Conservation (phyloP, 2,329 filamentous ascomycete species). For the Hirsutella minnesotensis region DNA sequence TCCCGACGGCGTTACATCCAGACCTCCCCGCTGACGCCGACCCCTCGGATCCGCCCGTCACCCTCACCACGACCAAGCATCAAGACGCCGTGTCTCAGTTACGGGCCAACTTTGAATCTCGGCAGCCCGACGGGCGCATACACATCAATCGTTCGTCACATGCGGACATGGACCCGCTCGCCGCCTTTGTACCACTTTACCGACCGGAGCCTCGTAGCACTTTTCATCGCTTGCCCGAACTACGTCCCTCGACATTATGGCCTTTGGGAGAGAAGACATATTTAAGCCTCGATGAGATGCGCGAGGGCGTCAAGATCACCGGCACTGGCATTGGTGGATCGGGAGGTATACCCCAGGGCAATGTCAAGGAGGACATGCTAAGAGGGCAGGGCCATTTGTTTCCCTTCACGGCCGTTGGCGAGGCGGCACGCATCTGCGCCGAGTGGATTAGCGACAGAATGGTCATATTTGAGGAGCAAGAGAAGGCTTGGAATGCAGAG, state of each 20-base stretch:
- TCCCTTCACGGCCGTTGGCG: background rate
- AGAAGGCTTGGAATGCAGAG: background rate
- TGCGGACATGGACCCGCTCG: background rate
- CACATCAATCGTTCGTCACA: background rate
- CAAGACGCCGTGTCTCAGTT: background rate
- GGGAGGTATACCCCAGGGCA: background rate
- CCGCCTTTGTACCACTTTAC: background rate
- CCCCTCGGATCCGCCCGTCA: slow-evolving; percentile 34
- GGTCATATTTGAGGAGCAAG: background rate
- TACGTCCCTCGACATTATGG: background rate
- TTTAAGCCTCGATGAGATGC: background rate
- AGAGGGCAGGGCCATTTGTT: background rate
- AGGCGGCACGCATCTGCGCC: background rate
- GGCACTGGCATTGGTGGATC: background rate
- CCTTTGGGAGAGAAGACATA: background rate
- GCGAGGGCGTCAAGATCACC: background rate
- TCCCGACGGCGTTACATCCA: slow-evolving; percentile 21
- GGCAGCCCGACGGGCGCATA: background rate
- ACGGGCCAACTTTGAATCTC: background rate
- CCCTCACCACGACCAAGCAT: slow-evolving; percentile 65
- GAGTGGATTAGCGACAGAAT: background rate
- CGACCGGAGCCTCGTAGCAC: background rate
- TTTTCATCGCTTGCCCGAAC: background rate
- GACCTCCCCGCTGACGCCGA: background rate
- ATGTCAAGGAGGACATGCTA: background rate